Percentiles rank a stretch among this genome's conserved stretches.
Evolutionary conservation across 163 green algal genomes (phyloP).

Genomic region (Chloroidium sp.): DNA sequence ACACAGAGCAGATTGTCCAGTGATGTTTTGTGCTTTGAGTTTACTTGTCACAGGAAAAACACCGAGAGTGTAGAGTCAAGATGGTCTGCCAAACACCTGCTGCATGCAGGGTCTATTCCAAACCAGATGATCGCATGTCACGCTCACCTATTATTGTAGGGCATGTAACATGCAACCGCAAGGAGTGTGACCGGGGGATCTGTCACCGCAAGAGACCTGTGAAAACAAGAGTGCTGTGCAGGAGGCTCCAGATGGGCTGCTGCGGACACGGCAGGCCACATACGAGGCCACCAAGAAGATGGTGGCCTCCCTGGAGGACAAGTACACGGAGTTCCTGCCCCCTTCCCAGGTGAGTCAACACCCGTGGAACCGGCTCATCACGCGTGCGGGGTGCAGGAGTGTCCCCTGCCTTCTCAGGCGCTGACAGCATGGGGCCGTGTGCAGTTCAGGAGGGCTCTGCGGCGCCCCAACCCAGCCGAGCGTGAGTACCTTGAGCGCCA

Average conservation of each 20-base stretch:
- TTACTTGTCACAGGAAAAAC: not conserved
- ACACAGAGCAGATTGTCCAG: not conserved
- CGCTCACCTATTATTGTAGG: not conserved
- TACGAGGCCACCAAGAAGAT: slow-evolving; percentile 27
- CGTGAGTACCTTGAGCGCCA: slow-evolving; percentile 44
- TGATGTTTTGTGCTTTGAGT: too few relatives aligned
- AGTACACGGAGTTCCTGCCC: slow-evolving; percentile 35
- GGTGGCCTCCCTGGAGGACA: slow-evolving; percentile 33
- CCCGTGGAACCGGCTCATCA: not conserved
- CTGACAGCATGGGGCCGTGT: not conserved
- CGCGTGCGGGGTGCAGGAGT: not conserved
- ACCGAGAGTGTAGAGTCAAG: not conserved
- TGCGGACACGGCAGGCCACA: slow-evolving; percentile 25
- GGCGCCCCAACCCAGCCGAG: slow-evolving; percentile 36
- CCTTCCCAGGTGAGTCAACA: slow-evolving; percentile 19
- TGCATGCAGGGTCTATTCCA: not conserved
- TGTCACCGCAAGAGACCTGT: not conserved
- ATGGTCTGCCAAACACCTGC: not conserved
- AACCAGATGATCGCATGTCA: not conserved
- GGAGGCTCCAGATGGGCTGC: slow-evolving; percentile 13
- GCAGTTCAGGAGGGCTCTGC: slow-evolving; percentile 35
- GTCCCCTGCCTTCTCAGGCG: not conserved
- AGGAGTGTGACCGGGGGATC: not conserved
- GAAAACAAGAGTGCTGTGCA: not conserved
- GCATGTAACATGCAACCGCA: not conserved